Conservation (phyloP, 2,329 filamentous ascomycete species). For the Exophiala sideris region DNA sequence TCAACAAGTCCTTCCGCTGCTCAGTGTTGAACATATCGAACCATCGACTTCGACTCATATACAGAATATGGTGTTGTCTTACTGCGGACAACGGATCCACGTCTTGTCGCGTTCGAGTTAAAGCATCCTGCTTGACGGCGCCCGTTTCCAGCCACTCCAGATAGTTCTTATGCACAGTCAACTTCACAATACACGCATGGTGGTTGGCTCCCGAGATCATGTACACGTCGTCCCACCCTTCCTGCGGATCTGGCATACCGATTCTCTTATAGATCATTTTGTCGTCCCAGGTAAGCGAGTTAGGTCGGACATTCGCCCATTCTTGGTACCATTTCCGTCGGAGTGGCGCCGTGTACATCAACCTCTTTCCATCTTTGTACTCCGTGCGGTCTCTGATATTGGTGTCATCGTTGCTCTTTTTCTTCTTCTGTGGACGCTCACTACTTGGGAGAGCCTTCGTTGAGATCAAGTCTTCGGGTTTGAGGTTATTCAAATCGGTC, state of each 20-base stretch:
- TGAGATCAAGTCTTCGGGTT: slow-evolving; percentile 25
- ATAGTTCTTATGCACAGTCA: slow-evolving; percentile 57
- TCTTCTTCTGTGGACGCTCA: slow-evolving; percentile 32
- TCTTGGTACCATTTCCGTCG: slow-evolving; percentile 29
- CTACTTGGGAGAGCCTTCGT: slow-evolving; percentile 1
- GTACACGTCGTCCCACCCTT: slow-evolving; percentile 23
- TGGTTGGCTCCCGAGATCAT: slow-evolving; percentile 44
- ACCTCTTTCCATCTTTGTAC: slow-evolving; percentile 23
- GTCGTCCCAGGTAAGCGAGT: slow-evolving; percentile 25
- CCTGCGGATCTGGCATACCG: slow-evolving; percentile 14
- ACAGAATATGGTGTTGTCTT: slow-evolving; percentile 40
- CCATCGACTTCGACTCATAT: slow-evolving; percentile 56
- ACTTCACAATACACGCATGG: slow-evolving; percentile 58
- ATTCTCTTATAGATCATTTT: slow-evolving; percentile 26
- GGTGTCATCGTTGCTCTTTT: slow-evolving; percentile 6
- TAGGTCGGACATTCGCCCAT: slow-evolving; percentile 25
- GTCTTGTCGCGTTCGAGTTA: not conserved
- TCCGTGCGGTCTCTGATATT: slow-evolving; percentile 1
- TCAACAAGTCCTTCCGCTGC: slow-evolving; percentile 55
- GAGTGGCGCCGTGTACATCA: slow-evolving; percentile 26
- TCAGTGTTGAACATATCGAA: slow-evolving; percentile 55
- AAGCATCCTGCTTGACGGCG: slow-evolving; percentile 15
- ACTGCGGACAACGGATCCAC: not conserved
- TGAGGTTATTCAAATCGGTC: slow-evolving; percentile 19
- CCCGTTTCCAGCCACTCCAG: slow-evolving; percentile 53